Conservation (phyloP, 306 rosid species). For the Rosa lucieae region DNA sequence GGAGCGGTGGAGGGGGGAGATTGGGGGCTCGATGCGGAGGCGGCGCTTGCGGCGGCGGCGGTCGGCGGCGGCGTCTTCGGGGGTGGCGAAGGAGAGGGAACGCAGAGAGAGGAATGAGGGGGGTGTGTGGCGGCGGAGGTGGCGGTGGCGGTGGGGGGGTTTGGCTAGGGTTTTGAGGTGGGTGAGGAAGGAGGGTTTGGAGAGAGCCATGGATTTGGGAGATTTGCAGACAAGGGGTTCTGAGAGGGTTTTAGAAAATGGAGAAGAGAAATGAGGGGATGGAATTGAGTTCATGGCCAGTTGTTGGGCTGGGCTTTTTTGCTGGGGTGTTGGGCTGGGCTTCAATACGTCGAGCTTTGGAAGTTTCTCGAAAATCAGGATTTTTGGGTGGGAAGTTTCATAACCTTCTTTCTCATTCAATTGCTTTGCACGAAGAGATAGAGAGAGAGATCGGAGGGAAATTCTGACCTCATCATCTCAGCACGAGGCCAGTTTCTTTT, state of each 20-base stretch:
- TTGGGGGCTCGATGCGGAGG: constrained; percentile 94
- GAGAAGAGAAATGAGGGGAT: background rate
- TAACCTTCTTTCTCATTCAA: too few species aligned
- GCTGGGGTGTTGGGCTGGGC: too few species aligned
- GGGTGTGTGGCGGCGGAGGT: background rate
- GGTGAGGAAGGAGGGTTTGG: constrained; percentile 52
- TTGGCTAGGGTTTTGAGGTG: constrained; percentile 49
- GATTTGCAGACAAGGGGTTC: background rate
- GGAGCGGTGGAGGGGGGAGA: constrained; percentile 70
- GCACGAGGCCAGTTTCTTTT: too few species aligned
- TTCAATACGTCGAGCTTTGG: too few species aligned
- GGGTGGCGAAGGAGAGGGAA: constrained; percentile 73
- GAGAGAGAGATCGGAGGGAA: too few species aligned
- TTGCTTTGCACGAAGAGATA: too few species aligned
- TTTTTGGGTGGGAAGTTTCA: too few species aligned
- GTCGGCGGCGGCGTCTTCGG: constrained; percentile 96
- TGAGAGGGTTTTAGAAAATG: background rate
- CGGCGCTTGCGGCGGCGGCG: constrained; percentile 97
- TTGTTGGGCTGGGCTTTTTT: background rate
- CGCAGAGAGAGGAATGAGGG: constrained; percentile 48
- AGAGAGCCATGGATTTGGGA: constrained; percentile 58
- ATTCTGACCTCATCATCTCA: too few species aligned
- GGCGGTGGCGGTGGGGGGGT: constrained; percentile 31
- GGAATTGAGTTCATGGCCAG: too few species aligned
- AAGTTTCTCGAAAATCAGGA: too few species aligned